A percentile compares a stretch with the other conserved stretches of the same genome.
These are phyloP conservation scores for Cylindrotheca closterium DNA, from an alignment of 108 stramenopile genomes.

Conservation along the genomic window DNA sequence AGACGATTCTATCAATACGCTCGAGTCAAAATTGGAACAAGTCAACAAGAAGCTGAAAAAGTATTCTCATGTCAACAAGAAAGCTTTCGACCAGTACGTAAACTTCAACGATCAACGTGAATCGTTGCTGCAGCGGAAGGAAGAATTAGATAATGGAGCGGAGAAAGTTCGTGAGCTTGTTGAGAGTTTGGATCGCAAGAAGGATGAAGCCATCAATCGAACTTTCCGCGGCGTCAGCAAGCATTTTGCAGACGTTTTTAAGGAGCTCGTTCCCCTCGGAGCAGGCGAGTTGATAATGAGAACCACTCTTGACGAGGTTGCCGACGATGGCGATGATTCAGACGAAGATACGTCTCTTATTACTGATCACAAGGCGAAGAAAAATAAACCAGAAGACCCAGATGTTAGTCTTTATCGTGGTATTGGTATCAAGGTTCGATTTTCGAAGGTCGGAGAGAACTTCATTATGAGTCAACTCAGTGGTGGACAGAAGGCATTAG, in stretches of 20 bases:
- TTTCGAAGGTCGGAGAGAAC: conserved; percentile 88
- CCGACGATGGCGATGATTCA: conserved; percentile 20
- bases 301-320: conserved; percentile 74
- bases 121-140: conserved; percentile 83
- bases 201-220: conserved; percentile 98
- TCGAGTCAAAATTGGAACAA: conserved; percentile 84
- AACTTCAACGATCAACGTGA: conserved; percentile 97
- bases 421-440: conserved; percentile 91
- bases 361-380: conserved; percentile 2
- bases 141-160: conserved; percentile 90
- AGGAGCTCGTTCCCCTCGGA: conserved; percentile 96
- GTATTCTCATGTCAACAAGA: conserved; percentile 99
- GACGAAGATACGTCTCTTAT: too few species aligned
- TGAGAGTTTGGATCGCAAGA: conserved; percentile 92
- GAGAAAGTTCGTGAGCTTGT: conserved; percentile 93
- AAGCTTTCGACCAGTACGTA: conserved; percentile 98
- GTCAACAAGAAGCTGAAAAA: conserved; percentile 93
- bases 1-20: conserved; percentile 62
- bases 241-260: conserved; percentile 96
- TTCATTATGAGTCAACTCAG: conserved; percentile 93
- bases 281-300: conserved; percentile 93
- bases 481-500: conserved; percentile 99
- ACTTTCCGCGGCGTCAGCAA: conserved; percentile 97
- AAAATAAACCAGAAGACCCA: conserved; percentile 46
- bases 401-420: conserved; percentile 88